A percentile compares a stretch with the other conserved stretches of the same genome.
Conservation (phyloP, 1,139 yeast genomes). For the Debaryomyces robertsiae region DNA sequence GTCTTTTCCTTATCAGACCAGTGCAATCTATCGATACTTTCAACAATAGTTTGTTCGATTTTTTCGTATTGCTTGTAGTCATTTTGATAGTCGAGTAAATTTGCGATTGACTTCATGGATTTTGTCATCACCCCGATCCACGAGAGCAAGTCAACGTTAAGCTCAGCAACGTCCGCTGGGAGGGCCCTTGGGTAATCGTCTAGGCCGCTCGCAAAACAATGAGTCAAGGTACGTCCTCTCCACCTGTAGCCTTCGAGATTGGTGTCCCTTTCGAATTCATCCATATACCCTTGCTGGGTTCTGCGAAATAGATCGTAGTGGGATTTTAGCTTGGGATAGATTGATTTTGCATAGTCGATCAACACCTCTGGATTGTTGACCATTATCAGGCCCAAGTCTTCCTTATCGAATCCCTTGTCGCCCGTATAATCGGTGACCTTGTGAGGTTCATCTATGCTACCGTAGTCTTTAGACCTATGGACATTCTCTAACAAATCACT, state of each 20-base stretch:
- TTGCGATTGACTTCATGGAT: slow-evolving; percentile 76
- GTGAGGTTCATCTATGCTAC: slow-evolving; percentile 27
- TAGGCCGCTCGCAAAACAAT: slow-evolving; percentile 89
- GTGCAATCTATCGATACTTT: slow-evolving; percentile 70
- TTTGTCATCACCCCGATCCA: slow-evolving; percentile 96
- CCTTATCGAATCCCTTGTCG: slow-evolving; percentile 14
- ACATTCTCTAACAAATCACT: slow-evolving; percentile 60
- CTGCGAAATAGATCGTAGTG: slow-evolving; percentile 87
- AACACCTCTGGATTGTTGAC: slow-evolving; percentile 64
- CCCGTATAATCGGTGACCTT: slow-evolving; percentile 18
- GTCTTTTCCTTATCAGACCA: slow-evolving; percentile 70
- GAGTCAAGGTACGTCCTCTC: slow-evolving; percentile 87
- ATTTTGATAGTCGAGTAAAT: slow-evolving; percentile 55
- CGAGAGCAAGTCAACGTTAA: slow-evolving; percentile 83
- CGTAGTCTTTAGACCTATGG: slow-evolving; percentile 22
- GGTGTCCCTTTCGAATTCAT: slow-evolving; percentile 69
- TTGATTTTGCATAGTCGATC: slow-evolving; percentile 57
- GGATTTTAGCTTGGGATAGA: slow-evolving; percentile 73
- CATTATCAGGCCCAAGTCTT: slow-evolving; percentile 51
- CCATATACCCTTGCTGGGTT: slow-evolving; percentile 76
- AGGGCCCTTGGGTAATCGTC: slow-evolving; percentile 93
- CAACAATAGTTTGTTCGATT: slow-evolving; percentile 58
- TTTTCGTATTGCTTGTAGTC: slow-evolving; percentile 56
- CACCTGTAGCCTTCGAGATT: slow-evolving; percentile 79
- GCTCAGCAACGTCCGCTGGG: slow-evolving; percentile 83